Base-by-base conservation (phyloP, 768 basidiomycete species). In the Tylopilus felleus region DNA sequence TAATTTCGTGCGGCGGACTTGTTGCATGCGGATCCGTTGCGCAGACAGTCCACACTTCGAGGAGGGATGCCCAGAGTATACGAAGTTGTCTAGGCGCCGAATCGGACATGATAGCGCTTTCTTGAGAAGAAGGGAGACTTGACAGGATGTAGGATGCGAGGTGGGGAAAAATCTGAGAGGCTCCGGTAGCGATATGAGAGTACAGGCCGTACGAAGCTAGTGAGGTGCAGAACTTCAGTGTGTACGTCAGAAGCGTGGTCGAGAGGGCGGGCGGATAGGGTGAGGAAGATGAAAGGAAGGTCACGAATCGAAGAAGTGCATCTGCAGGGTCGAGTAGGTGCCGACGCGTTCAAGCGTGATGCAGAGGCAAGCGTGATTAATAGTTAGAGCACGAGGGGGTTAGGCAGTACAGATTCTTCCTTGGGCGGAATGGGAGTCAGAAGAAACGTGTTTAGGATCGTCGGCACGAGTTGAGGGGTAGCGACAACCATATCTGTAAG, bases 11-110 rank as follows among this genome's bases (percentile, higher is more conserved):
- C 8, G 76, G 78, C 0, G 93, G 93, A 3, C 84, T 88, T 8
- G 93, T 95, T 51, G 78, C 76, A 65, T 98, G 96, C 7, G 96
- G 95, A 63, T 98, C 89, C n/a, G 83, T 80, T 0, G 93, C 92
- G 60, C 91, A 95, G 4, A 81, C 75, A 7, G 77, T 86, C 94
- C 93, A 98, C 0, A 77, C 73, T 54, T 82, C 80, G 3, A 92
- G 59, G 9, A 93, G 71, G 10, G 73, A 70, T 6, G 80, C 71
- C 80, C 87, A 93, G 4, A 81, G 75, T 25, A 68, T 36, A 71
- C 72, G 39, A 82, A 74, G 22, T 51, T 63, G 50, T 49, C 56
- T 47, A 9, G 29, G 53, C 8, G 21, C 44, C 25, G 28, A 42
- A n/a, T 41, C 21, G 5, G 42, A 14, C 16, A 6, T 39, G 21